Conservation (phyloP, 2,329 filamentous ascomycete genomes). For the Ophiostoma piceae region DNA sequence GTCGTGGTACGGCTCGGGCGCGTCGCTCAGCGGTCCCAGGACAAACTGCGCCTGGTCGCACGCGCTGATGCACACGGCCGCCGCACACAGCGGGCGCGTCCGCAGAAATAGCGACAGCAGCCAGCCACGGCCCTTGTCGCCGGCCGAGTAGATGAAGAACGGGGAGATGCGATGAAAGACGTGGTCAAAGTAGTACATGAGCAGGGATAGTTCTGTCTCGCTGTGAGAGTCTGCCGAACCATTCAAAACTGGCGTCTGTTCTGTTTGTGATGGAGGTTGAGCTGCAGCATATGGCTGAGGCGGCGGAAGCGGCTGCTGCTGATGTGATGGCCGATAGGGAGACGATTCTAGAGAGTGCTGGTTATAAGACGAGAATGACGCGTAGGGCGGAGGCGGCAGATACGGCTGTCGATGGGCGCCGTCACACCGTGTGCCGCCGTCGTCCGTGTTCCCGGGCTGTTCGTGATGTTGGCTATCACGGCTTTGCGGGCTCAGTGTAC, state of each 20-base stretch:
- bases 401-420: background rate
- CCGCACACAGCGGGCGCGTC: constrained; percentile 18
- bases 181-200: constrained; percentile 25
- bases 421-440: background rate
- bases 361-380: background rate
- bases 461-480: background rate
- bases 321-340: background rate
- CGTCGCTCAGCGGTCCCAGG: constrained; percentile 21
- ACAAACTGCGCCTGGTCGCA: constrained; percentile 24
- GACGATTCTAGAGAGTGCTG: background rate
- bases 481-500: background rate
- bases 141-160: constrained; percentile 20
- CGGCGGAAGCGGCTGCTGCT: background rate
- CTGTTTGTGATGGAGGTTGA: background rate
- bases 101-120: constrained; percentile 22
- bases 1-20: constrained; percentile 20
- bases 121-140: constrained; percentile 23
- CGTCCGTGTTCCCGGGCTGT: background rate
- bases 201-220: constrained; percentile 18
- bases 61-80: constrained; percentile 20
- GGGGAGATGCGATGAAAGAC: constrained; percentile 21
- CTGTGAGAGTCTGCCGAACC: constrained; percentile 15
- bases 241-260: background rate
- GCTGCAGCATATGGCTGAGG: background rate
- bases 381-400: background rate